phyloP scores from a whole-genome alignment of 345 rosid species.

The Gossypium herbaceum region DNA sequence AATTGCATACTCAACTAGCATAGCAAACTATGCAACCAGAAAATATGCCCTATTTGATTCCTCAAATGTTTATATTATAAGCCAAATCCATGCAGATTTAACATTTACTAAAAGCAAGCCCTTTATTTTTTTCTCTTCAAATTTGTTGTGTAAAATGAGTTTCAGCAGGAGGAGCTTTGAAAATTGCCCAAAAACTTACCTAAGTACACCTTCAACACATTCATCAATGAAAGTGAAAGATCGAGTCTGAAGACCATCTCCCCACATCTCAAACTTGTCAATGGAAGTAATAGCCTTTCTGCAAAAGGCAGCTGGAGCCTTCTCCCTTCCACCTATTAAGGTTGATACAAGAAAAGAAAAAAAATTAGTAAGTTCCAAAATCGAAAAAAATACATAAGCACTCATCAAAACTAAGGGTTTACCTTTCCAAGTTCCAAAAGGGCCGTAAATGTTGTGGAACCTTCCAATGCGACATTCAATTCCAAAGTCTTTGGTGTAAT shows the following conservation, averaged over 20 bases:
- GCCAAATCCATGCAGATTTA: background rate
- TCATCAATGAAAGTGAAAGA: constrained; percentile 99
- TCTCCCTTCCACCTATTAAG: constrained; percentile 85
- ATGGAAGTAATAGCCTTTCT: constrained; percentile 74
- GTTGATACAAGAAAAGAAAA: background rate
- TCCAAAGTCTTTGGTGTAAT: constrained; percentile 89
- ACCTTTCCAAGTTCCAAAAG: constrained; percentile 99
- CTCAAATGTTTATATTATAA: background rate
- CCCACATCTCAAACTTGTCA: constrained; percentile 99
- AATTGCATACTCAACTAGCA: background rate
- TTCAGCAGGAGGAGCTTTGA: background rate
- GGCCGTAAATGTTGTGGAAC: constrained; percentile 97
- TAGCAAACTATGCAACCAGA: background rate
- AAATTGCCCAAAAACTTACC: constrained; percentile 33
- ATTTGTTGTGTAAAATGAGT: background rate
- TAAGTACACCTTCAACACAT: constrained; percentile 94
- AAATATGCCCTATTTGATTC: background rate
- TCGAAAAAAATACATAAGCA: background rate
- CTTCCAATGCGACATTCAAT: constrained; percentile 93
- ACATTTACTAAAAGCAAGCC: background rate
- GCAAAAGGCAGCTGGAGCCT: constrained; percentile 99
- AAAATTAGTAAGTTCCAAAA: constrained; percentile 10
- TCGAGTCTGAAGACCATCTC: constrained; percentile 94
- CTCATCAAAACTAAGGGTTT: constrained; percentile 8
- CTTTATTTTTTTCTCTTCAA: background rate